Conservation (phyloP, 129 eudicot genomes). For the Pulicaria dysenterica region DNA sequence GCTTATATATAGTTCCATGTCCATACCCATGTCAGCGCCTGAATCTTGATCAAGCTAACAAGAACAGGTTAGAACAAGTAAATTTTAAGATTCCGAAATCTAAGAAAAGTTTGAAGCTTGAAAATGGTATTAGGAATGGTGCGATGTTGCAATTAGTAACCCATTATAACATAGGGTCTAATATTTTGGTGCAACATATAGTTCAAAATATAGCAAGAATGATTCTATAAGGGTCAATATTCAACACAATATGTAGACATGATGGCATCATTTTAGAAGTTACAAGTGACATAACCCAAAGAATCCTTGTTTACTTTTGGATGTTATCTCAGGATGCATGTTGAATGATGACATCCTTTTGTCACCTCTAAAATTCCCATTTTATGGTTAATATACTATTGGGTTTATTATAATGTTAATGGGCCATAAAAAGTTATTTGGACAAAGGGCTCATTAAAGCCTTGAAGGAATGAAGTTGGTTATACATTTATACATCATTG, state of each 20-base stretch:
- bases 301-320: slow-evolving; percentile 1
- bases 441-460: not conserved
- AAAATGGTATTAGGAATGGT: not conserved
- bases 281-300: slow-evolving; percentile 19
- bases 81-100: not conserved
- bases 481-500: too few species aligned
- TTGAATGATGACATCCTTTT: slow-evolving; percentile 44
- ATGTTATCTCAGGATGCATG: slow-evolving; percentile 32
- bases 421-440: not conserved
- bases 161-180: not conserved
- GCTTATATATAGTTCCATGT: slow-evolving; percentile 5
- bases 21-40: not conserved
- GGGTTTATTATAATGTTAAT: not conserved
- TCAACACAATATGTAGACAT: slow-evolving; percentile 26
- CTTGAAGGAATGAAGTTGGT: too few species aligned
- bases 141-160: not conserved
- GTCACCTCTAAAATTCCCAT: slow-evolving; percentile 13
- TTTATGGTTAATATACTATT: not conserved
- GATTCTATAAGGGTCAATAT: slow-evolving; percentile 20
- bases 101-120: not conserved
- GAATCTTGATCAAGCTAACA: not conserved
- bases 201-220: slow-evolving; percentile 11
- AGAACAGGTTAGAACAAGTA: not conserved
- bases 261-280: slow-evolving; percentile 38
- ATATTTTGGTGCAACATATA: too few species aligned